A percentile compares a stretch with the other conserved stretches of the same genome.
These are phyloP conservation scores for Rhodotorula glutinis DNA, from an alignment of 1,284 basidiomycete genomes.

Conservation along the genomic window DNA sequence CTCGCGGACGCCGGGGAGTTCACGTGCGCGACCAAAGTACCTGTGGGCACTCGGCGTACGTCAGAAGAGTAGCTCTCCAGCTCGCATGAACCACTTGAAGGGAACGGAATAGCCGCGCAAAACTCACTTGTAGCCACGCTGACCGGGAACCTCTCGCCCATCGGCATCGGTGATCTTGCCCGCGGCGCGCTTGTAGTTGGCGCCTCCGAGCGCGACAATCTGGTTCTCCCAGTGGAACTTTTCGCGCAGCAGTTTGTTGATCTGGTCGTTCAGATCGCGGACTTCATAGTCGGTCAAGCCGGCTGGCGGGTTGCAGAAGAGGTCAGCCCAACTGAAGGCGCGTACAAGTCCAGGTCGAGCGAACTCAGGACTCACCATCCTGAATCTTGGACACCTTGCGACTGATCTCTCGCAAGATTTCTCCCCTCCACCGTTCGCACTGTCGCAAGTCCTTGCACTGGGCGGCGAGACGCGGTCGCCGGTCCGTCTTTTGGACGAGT, in stretches of 20 bases:
- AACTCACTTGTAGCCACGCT: conserved; percentile 94
- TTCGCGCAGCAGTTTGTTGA: conserved; percentile 92
- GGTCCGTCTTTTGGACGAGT: conserved; percentile 71
- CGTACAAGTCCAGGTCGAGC: too few relatives aligned
- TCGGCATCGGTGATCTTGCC: conserved; percentile 89
- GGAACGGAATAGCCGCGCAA: too few relatives aligned
- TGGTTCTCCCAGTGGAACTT: conserved; percentile 98
- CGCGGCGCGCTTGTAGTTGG: conserved; percentile 83
- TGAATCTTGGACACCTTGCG: conserved; percentile 97
- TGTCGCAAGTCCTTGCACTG: conserved; percentile 85
- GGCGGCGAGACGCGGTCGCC: conserved; percentile 83
- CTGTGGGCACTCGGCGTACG: conserved; percentile 50
- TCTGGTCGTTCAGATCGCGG: conserved; percentile 94
- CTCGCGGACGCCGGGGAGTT: conserved; percentile 91
- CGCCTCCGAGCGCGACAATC: conserved; percentile 89
- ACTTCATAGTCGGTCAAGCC: conserved; percentile 94
- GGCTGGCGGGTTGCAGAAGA: conserved; percentile 57
- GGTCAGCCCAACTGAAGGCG: too few relatives aligned
- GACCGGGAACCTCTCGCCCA: conserved; percentile 90
- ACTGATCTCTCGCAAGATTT: conserved; percentile 89
- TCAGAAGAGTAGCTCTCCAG: too few relatives aligned
- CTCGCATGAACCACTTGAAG: too few relatives aligned
- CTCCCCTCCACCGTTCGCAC: conserved; percentile 92
- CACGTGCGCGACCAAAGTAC: conserved; percentile 96
- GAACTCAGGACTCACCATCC: conserved; percentile 63